phyloP scores from a whole-genome alignment of 257 asterid genomes.

The Catharanthus roseus region DNA sequence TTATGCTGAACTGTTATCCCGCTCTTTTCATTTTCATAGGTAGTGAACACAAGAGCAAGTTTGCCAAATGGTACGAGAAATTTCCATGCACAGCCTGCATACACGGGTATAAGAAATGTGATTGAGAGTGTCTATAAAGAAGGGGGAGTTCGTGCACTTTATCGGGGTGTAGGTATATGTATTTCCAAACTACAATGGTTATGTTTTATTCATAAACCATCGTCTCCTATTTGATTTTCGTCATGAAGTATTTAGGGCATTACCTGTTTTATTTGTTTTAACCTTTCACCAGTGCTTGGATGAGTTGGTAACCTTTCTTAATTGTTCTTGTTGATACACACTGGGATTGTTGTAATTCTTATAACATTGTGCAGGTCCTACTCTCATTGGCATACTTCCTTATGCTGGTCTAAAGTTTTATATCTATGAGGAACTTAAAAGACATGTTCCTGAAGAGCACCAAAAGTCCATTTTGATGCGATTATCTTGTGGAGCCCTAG shows the following conservation, averaged over 20 bases:
- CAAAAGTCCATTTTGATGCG: constrained; percentile 73
- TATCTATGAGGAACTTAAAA: constrained; percentile 77
- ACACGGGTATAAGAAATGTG: constrained; percentile 71
- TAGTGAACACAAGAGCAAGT: constrained; percentile 46
- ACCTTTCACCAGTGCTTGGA: neutral
- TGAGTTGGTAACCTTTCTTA: neutral
- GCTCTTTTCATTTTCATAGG: constrained; percentile 28
- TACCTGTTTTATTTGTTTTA: neutral
- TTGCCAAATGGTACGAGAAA: constrained; percentile 34
- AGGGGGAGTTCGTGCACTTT: constrained; percentile 82
- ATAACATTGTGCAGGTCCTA: constrained; percentile 59
- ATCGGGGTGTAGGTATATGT: constrained; percentile 82
- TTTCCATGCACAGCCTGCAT: constrained; percentile 43
- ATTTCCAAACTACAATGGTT: neutral
- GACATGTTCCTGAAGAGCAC: constrained; percentile 76
- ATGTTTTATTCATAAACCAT: neutral
- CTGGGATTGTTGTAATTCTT: neutral
- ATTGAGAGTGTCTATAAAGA: constrained; percentile 62
- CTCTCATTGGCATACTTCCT: constrained; percentile 89
- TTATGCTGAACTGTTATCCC: neutral
- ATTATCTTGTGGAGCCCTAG: constrained; percentile 91
- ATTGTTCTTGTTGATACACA: neutral
- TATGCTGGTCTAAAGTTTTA: constrained; percentile 95
- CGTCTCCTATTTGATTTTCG: neutral
- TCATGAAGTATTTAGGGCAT: neutral